Evolutionary conservation across 306 rosid genomes (phyloP).

Genomic region (Fagus crenata): DNA sequence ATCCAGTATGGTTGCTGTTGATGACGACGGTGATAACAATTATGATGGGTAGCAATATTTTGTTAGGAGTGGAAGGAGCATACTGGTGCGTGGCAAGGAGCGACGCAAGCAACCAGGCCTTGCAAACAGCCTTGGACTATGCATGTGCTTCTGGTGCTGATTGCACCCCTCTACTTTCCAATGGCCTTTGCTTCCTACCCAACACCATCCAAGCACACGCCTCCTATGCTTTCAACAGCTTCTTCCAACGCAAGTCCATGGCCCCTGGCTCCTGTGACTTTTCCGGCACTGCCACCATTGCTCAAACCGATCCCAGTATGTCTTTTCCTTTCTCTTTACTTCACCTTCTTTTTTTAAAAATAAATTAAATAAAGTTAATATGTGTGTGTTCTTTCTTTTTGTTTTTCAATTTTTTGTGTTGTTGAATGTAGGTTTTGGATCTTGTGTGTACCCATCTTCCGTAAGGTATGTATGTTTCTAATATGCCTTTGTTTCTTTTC

Average conservation of each 20-base stretch:
- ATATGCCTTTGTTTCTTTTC: background rate
- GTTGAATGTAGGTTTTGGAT: conserved; percentile 77
- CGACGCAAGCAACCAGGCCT: conserved; percentile 49
- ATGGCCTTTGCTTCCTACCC: conserved; percentile 79
- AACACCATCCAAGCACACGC: conserved; percentile 92
- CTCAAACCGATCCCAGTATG: conserved; percentile 81
- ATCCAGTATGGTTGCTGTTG: conserved; percentile 4
- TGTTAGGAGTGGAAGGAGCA: conserved; percentile 21
- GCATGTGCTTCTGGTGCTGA: conserved; percentile 80
- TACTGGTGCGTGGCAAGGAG: conserved; percentile 85
- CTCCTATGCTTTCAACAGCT: conserved; percentile 90
- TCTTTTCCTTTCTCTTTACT: background rate
- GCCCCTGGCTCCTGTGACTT: conserved; percentile 85
- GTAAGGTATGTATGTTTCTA: conserved; percentile 47
- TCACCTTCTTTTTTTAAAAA: too few species aligned
- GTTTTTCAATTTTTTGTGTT: too few species aligned
- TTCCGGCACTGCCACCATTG: conserved; percentile 71
- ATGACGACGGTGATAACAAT: background rate
- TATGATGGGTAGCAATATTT: background rate
- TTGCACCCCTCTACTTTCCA: conserved; percentile 56
- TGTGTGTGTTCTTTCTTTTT: background rate
- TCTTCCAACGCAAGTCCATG: conserved; percentile 52
- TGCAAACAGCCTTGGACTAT: conserved; percentile 78
- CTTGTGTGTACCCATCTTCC: conserved; percentile 88
- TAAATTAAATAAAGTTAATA: too few species aligned